Percentiles rank a stretch among this genome's conserved stretches.
phyloP scores from a whole-genome alignment of 345 rosid species.

The Salix suchowensis region DNA sequence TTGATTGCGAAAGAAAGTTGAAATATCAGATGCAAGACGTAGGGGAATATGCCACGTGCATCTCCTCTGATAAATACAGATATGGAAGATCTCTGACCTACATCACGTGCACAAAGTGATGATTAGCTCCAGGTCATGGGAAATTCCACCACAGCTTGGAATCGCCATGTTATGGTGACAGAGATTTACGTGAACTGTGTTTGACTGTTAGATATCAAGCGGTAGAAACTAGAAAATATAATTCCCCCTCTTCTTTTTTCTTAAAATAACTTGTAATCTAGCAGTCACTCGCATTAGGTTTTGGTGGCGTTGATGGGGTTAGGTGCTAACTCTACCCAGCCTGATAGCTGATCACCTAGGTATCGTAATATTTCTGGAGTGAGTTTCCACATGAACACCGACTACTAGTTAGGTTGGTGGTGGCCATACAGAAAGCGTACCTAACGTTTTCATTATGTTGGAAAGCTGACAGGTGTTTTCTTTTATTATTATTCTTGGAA shows the following conservation, averaged over 20 bases:
- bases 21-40: background rate
- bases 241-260: background rate
- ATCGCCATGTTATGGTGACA: too few relatives aligned
- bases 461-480: background rate
- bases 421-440: background rate
- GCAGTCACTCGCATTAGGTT: background rate
- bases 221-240: too few relatives aligned
- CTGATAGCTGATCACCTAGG: background rate
- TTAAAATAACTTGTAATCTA: background rate
- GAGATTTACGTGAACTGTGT: too few relatives aligned
- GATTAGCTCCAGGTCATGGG: too few relatives aligned
- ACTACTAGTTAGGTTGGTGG: background rate
- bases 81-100: background rate
- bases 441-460: background rate
- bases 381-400: background rate
- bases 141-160: too few relatives aligned
- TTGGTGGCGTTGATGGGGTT: background rate
- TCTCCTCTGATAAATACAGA: background rate
- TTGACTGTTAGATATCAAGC: too few relatives aligned
- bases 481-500: background rate
- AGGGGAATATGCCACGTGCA: background rate
- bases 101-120: background rate
- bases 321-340: background rate
- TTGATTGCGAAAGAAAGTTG: background rate
- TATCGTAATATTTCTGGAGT: background rate